Conservation (phyloP, 2,329 filamentous ascomycete genomes). For the Cladorrhinum sp. region DNA sequence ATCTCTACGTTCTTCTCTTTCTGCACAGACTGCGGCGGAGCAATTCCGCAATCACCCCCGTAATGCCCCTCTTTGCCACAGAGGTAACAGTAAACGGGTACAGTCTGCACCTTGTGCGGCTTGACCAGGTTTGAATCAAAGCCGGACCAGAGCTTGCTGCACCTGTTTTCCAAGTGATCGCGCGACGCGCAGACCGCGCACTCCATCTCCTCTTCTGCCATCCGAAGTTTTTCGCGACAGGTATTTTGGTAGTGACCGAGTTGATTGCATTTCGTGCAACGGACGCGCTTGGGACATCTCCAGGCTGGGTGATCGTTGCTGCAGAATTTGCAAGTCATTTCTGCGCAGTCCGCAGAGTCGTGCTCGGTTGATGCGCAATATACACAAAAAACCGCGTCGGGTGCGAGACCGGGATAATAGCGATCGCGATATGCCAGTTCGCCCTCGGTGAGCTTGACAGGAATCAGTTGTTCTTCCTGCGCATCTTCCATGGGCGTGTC, state of each 20-base stretch:
- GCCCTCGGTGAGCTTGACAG: background rate
- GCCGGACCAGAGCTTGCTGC: slow-evolving; percentile 59
- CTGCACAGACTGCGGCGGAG: slow-evolving; percentile 23
- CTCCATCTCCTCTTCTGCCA: slow-evolving; percentile 47
- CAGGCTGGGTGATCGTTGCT: slow-evolving; percentile 46
- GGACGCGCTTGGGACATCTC: slow-evolving; percentile 48
- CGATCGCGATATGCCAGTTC: slow-evolving; percentile 23
- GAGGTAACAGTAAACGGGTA: slow-evolving; percentile 53
- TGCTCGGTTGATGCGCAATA: slow-evolving; percentile 51
- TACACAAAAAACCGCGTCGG: slow-evolving; percentile 46
- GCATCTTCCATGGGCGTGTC: background rate
- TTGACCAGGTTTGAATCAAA: slow-evolving; percentile 43
- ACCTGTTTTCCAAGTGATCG: slow-evolving; percentile 58
- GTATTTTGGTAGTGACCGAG: slow-evolving; percentile 52
- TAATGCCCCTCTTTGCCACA: slow-evolving; percentile 57
- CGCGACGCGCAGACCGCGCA: slow-evolving; percentile 59
- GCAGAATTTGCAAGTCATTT: slow-evolving; percentile 48
- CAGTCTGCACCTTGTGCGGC: slow-evolving; percentile 46
- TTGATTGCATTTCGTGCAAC: slow-evolving; percentile 60
- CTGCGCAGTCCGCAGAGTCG: slow-evolving; percentile 42
- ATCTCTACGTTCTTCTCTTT: slow-evolving; percentile 21
- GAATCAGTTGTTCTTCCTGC: background rate
- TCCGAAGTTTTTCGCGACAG: slow-evolving; percentile 56
- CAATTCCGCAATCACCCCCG: slow-evolving; percentile 50
- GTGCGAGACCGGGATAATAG: slow-evolving; percentile 51